Base-by-base conservation (phyloP, 495 filamentous ascomycete species). In the Cetradonia linearis region DNA sequence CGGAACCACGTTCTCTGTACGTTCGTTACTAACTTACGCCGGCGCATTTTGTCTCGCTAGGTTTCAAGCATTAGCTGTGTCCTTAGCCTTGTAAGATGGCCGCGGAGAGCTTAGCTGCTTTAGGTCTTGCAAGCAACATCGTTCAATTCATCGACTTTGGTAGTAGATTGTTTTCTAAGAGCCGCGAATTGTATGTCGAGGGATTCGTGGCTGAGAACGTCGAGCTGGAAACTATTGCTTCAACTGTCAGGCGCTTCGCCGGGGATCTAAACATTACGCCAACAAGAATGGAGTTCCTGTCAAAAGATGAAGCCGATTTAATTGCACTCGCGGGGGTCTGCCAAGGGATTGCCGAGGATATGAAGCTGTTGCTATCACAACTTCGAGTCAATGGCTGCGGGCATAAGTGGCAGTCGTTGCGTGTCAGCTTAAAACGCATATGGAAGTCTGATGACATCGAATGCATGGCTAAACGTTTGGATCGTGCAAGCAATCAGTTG, bases 141-240 rank as follows among this genome's bases (percentile, higher is more conserved):
- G 36, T 75, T 18, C 55, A 65, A 36, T 76, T 77, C 49, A 59
- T 76, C n/a, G 69, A 73, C 44, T 75, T 75, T 58, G 66, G 68
- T n/a, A 63, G 56, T 8, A 72, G 70, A 59, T 31, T 76, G 3
- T 37, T 75, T 40, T 55, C 62, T 4, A 48, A 63, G 11, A 62
- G 58, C 1, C 62, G 66, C 11, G 47, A 69, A 25, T 63, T 77
- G 14, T 68, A 70, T 37, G 30, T 42, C 48, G 28, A 25, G 28
- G 57, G n/a, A n/a, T n/a, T n/a, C n/a, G n/a, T n/a, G n/a, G n/a
- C n/a, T n/a, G n/a, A 48, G 28, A 31, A 20, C 25, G 42, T 33
- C 7, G 57, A 59, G 46, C 46, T 59, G 11, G 46, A 48, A 18
- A 11, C 23, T 10, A 48, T 59, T 16, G 14, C 57, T 0, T n/a